Conservation (phyloP, 148 eudicot genomes). For the Cornus florida region DNA sequence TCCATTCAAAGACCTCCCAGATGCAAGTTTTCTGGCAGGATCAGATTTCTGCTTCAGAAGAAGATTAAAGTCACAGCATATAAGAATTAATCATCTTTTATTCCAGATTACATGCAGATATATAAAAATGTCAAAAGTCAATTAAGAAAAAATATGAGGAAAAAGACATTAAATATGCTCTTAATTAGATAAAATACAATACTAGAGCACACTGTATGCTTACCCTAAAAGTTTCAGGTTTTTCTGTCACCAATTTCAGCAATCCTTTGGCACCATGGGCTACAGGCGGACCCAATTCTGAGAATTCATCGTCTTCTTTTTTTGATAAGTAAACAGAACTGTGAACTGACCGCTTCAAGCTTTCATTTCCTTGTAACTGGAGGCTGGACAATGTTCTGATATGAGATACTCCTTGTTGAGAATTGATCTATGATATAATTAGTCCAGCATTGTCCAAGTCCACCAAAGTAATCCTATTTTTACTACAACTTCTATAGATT, state of each 20-base stretch:
- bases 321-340: background rate
- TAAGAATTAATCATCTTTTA: background rate
- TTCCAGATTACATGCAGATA: background rate
- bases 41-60: constrained; percentile 13
- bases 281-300: constrained; percentile 23
- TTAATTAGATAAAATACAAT: background rate
- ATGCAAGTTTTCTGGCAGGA: background rate
- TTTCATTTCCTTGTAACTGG: constrained; percentile 16
- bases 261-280: background rate
- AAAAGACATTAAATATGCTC: background rate
- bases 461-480: background rate
- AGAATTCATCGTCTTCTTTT: constrained; percentile 22
- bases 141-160: background rate
- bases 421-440: background rate
- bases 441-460: background rate
- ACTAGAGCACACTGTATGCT: background rate
- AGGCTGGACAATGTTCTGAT: constrained; percentile 19
- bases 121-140: background rate
- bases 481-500: background rate
- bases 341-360: constrained; percentile 17
- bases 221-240: constrained; percentile 21
- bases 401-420: background rate
- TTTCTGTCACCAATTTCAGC: constrained; percentile 26
- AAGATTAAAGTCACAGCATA: background rate
- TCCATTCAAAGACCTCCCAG: background rate